These are phyloP conservation scores for Cercospora citrullina DNA, from an alignment of 2,329 filamentous ascomycete species.

Conservation along the genomic window DNA sequence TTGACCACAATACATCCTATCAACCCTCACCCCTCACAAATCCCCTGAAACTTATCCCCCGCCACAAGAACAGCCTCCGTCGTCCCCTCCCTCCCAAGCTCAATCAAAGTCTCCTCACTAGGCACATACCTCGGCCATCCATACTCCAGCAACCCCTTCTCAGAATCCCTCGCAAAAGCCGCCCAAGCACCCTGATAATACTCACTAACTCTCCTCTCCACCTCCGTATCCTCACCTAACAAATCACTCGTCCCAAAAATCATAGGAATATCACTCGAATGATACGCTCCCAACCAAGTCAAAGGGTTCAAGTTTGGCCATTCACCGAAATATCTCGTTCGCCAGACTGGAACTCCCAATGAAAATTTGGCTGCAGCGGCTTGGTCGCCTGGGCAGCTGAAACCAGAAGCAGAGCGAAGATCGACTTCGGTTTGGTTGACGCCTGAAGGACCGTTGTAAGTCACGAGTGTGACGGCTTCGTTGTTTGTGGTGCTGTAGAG, in stretches of 20 bases:
- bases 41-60: slow-evolving; percentile 5
- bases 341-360: slow-evolving; percentile 34
- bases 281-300: slow-evolving; percentile 36
- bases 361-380: slow-evolving; percentile 42
- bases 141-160: slow-evolving; percentile 29
- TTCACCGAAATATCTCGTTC: slow-evolving; percentile 35
- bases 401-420: background rate
- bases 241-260: slow-evolving; percentile 35
- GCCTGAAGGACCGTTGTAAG: slow-evolving; percentile 12
- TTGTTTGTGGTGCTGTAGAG: slow-evolving; percentile 20
- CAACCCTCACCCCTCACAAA: background rate
- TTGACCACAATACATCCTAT: too few relatives aligned
- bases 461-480: slow-evolving; percentile 20
- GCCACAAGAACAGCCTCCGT: slow-evolving; percentile 6
- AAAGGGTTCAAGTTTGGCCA: slow-evolving; percentile 26
- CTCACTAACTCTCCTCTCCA: slow-evolving; percentile 24
- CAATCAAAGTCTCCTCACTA: slow-evolving; percentile 16
- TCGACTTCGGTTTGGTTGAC: slow-evolving; percentile 20
- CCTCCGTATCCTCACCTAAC: slow-evolving; percentile 17
- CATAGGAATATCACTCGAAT: slow-evolving; percentile 36
- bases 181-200: slow-evolving; percentile 37
- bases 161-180: slow-evolving; percentile 39
- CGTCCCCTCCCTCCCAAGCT: slow-evolving; percentile 11
- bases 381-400: slow-evolving; percentile 45
- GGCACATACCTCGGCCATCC: slow-evolving; percentile 25